Conservation (phyloP, 371 early-diverging fungal species). For the Zychaea mexicana region DNA sequence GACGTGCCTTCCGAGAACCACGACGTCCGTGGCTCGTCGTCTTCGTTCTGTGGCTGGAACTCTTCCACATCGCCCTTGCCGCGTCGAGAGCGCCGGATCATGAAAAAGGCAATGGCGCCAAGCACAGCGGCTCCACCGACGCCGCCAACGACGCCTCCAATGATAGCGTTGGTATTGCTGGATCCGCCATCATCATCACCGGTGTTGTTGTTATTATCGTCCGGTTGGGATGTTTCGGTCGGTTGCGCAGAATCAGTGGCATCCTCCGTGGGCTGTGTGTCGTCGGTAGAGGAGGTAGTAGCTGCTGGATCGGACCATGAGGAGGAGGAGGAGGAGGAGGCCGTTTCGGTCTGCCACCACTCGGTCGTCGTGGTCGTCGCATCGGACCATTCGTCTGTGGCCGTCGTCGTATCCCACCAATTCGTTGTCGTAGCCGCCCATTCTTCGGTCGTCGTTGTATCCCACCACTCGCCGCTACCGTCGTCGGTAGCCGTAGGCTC, state of each 20-base stretch:
- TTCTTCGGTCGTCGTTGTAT: background rate
- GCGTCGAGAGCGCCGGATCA: conserved; percentile 18
- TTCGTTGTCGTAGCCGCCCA: conserved; percentile 6
- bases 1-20: conserved; percentile 7
- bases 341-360: background rate
- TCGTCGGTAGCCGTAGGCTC: conserved; percentile 1
- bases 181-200: background rate
- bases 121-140: conserved; percentile 16
- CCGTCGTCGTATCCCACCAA: conserved; percentile 1
- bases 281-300: background rate
- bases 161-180: conserved; percentile 13
- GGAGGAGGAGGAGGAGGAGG: too few relatives aligned
- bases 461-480: background rate
- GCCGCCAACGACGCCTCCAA: conserved; percentile 19
- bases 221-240: conserved; percentile 4
- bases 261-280: background rate
- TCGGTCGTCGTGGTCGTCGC: conserved; percentile 8
- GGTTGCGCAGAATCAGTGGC: background rate
- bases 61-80: conserved; percentile 7
- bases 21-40: conserved; percentile 7
- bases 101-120: conserved; percentile 18
- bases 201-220: background rate
- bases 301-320: conserved; percentile 7
- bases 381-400: conserved; percentile 1
- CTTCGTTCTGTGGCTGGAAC: conserved; percentile 17